Evolutionary conservation across 305 asterid species (phyloP), one percentile per base, ranked within the genome.

Genomic region (Rubia tinctorum): DNA sequence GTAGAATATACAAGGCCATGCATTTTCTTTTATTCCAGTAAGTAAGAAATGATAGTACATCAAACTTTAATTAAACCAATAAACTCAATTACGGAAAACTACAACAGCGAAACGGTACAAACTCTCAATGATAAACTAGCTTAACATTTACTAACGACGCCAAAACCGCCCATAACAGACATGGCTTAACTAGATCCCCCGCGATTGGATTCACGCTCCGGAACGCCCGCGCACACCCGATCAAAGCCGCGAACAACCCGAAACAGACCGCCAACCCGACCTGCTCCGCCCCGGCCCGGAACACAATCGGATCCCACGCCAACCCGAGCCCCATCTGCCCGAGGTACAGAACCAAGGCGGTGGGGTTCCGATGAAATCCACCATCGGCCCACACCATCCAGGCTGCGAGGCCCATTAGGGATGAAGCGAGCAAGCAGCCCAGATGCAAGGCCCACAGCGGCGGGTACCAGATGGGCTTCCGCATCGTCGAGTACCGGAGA

Each of bases 361-460:
- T 72, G 6, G 98, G 97, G 23, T 81, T 71, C 27, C 84, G 83
- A 70, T 92, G 99, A 74, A 92, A 92, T 20, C 99, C 98, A 6
- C 98, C 97, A 1, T 89, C 98, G 8, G 92, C 98, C 99, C 99
- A 95, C 1, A 95, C 92, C 0, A 95, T 90, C 98, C 98, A 95
- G 14, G 96, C 91, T 0, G 98, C 89, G 6, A 95, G 85, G 42
- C 97, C 92, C 82, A 91, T 87, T 0, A 92, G 45, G 51, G 84
- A 75, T 39, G 95, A 81, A 17, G 89, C 74, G 17, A 69, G 79
- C 58, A 92, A 14, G 23, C 85, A 85, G 39, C 96, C 84, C 58
- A 69, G 64, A 79, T 95, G 97, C n/a, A 95, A 79, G 18, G 96
- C 96, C 99, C 98, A 92, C 0, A 95, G 69, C 8, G 97, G 96